phyloP scores from a whole-genome alignment of 2,329 filamentous ascomycete species.

The Cladophialophora carrionii region DNA sequence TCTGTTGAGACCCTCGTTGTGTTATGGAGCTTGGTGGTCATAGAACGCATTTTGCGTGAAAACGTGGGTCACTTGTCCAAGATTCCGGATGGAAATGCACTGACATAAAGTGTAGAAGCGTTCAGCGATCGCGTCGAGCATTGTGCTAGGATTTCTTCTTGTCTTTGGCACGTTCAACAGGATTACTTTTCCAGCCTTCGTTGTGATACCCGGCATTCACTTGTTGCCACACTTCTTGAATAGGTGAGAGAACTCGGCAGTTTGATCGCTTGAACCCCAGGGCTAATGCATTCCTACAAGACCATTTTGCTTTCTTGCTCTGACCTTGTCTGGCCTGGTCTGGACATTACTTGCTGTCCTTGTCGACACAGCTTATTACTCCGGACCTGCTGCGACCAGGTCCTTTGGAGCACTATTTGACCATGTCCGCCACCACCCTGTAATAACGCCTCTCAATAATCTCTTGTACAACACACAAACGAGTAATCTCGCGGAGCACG shows the following conservation, averaged over 20 bases:
- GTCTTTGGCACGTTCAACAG: conserved; percentile 93
- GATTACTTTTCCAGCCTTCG: conserved; percentile 93
- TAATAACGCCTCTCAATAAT: conserved; percentile 78
- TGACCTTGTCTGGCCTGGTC: conserved; percentile 66
- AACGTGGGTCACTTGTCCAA: conserved; percentile 61
- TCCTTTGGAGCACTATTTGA: conserved; percentile 49
- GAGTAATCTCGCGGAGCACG: conserved; percentile 73
- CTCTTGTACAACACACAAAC: conserved; percentile 72
- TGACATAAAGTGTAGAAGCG: conserved; percentile 59
- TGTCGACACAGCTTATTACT: conserved; percentile 84
- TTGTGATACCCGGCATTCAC: conserved; percentile 79
- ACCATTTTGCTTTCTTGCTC: conserved; percentile 62
- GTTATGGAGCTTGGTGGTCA: conserved; percentile 89
- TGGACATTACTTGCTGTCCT: conserved; percentile 74
- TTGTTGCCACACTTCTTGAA: conserved; percentile 82
- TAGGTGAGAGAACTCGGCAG: conserved; percentile 68
- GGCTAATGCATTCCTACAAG: conserved; percentile 43
- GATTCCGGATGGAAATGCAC: background rate
- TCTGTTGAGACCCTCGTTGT: conserved; percentile 92
- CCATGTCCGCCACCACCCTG: conserved; percentile 63
- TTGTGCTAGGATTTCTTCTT: conserved; percentile 75
- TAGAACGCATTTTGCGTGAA: conserved; percentile 79
- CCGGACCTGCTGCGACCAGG: conserved; percentile 43
- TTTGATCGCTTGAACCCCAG: background rate
- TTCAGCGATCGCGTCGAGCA: conserved; percentile 74